Base-by-base conservation (phyloP, 176 grass and related monocot species). In the Pontederia paniculata region DNA sequence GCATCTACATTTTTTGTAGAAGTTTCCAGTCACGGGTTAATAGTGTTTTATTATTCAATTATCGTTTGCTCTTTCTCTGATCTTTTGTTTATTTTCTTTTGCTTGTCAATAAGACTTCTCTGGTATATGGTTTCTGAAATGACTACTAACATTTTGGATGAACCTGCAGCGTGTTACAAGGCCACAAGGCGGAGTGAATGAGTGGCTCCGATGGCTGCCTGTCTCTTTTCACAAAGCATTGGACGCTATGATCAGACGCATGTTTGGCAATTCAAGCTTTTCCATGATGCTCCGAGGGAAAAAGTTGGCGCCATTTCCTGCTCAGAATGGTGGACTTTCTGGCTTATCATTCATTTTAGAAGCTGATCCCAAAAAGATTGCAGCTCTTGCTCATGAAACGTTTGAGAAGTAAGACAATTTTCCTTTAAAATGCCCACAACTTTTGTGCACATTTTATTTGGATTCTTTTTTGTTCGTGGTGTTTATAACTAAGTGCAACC, bases 171-270 rank as follows among this genome's bases (percentile, higher is more conserved):
- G 70, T 23, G 90, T 86, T 57, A 96, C 63, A 13, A 89, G 90
- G 65, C 90, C 90, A 0, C 83, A 68, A 43, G 90, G 85, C 63
- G 85, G 90, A 57, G 75, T 96, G 47, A 96, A 96, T 50, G 76
- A 83, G 68, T 96, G 76, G 76, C 74, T 96, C 17, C 82, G 70
- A 15, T 83, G 84, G 41, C 76, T 96, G 37, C 85, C 90, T 15
- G 55, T 96, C 63, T 83, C 82, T 46, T 10, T 89, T 23, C 90
- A 89, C 55, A 85, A 81, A 73, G 23, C 86, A 10, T 52, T 96
- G 20, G 74, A 89, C 51, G 67, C 73, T 5, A 21, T 89, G 48
- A 70, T 96, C 74, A 75, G 64, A 73, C 85, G 81, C 12, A 76
- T 96, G 59, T 75, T 89, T 46, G 42, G 71, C 22, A 74, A 82